Evolutionary conservation across 805 yeast species (phyloP).

Genomic region (Ogataea philodendri): DNA sequence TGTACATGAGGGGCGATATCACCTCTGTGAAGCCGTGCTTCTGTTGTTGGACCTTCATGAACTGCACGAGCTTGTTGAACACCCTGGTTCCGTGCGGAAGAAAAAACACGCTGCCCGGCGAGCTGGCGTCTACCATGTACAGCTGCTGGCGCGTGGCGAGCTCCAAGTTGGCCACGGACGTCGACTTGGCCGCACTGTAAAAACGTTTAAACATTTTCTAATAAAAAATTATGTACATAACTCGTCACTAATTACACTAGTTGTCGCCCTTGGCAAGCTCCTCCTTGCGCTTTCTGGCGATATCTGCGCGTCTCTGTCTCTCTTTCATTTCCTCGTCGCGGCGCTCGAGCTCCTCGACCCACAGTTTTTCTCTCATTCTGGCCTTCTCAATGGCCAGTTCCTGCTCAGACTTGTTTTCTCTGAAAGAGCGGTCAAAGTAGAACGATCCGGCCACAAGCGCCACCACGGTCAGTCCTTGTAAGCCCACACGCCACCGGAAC

Average conservation of each 20-base stretch:
- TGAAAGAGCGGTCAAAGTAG: conserved; percentile 54
- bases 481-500: conserved; percentile 86
- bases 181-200: conserved; percentile 16
- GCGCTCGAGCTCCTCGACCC: conserved; percentile 90
- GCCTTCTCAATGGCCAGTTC: conserved; percentile 75
- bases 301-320: conserved; percentile 65
- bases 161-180: conserved; percentile 36
- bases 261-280: conserved; percentile 1
- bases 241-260: conserved; percentile 1
- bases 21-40: conserved; percentile 88
- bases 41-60: conserved; percentile 82
- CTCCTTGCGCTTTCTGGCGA: conserved; percentile 43
- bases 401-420: conserved; percentile 50
- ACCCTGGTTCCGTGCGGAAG: conserved; percentile 90
- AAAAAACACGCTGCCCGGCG: conserved; percentile 93
- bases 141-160: conserved; percentile 69
- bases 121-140: conserved; percentile 71
- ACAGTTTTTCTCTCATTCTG: conserved; percentile 74
- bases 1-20: conserved; percentile 85
- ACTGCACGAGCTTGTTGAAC: conserved; percentile 71
- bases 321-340: conserved; percentile 72
- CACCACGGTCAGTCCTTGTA: conserved; percentile 79
- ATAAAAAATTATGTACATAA: not conserved
- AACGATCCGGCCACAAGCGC: conserved; percentile 82
- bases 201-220: conserved; percentile 8